These are phyloP conservation scores for Thielaviopsis punctulata DNA, from an alignment of 2,329 filamentous ascomycete species.

Conservation along the genomic window DNA sequence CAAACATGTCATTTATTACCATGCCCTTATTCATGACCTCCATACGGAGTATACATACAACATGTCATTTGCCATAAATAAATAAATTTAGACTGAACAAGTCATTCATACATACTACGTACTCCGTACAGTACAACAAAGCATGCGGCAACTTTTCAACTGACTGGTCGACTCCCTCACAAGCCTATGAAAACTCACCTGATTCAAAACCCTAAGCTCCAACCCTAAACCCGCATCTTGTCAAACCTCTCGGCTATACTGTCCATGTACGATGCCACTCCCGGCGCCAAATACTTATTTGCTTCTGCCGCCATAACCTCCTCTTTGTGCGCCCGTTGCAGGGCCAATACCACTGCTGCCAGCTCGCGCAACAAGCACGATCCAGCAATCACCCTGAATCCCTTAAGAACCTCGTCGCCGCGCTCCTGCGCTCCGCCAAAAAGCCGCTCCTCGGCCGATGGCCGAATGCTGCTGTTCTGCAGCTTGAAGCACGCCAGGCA, in stretches of 20 bases:
- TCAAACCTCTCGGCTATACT: background rate
- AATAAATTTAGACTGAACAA: no score
- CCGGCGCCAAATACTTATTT: background rate
- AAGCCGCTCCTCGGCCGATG: conserved; percentile 15
- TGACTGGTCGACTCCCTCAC: no score
- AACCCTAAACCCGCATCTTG: no score
- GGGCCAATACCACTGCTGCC: conserved; percentile 11
- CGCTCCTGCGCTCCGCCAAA: conserved; percentile 4
- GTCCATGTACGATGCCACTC: background rate
- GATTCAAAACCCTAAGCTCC: no score
- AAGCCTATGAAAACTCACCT: no score
- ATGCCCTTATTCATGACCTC: background rate
- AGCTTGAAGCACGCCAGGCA: conserved; percentile 12
- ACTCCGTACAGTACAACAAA: no score
- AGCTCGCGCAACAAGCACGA: conserved; percentile 20
- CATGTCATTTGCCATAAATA: no score
- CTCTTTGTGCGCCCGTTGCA: background rate
- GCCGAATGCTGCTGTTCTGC: conserved; percentile 15
- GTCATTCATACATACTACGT: no score
- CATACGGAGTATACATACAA: no score
- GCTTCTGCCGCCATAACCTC: background rate
- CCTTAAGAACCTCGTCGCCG: conserved; percentile 16
- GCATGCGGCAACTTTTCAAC: no score
- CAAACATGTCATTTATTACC: background rate
- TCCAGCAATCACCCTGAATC: conserved; percentile 23